phyloP scores from a whole-genome alignment of 2,329 filamentous ascomycete genomes.

The Zymoseptoria ardabiliae region DNA sequence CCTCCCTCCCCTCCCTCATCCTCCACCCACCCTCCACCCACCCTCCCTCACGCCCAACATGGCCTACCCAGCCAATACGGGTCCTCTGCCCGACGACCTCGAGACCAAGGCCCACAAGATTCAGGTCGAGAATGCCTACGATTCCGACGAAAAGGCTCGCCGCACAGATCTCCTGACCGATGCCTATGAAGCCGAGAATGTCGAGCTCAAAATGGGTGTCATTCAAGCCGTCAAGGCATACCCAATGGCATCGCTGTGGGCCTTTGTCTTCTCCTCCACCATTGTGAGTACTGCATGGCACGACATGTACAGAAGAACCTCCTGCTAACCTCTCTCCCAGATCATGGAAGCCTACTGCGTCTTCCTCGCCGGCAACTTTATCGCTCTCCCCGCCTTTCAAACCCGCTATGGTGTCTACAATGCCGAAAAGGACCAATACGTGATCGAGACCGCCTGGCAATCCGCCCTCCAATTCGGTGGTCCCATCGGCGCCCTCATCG shows the following conservation, averaged over 20 bases:
- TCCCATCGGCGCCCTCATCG: conserved; percentile 53
- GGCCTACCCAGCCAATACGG: not conserved
- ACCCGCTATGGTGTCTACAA: conserved; percentile 39
- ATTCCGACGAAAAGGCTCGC: conserved; percentile 18
- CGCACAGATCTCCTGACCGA: conserved; percentile 41
- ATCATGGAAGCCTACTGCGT: conserved; percentile 60
- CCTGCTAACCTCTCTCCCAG: conserved; percentile 31
- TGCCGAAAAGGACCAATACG: conserved; percentile 18
- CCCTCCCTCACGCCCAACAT: not conserved
- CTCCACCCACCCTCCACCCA: no score
- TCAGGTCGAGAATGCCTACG: conserved; percentile 8
- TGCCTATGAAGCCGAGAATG: conserved; percentile 52
- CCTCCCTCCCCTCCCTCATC: not conserved
- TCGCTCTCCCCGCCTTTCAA: conserved; percentile 45
- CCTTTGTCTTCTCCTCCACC: conserved; percentile 49
- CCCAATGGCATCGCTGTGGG: conserved; percentile 49
- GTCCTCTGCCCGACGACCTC: conserved; percentile 1
- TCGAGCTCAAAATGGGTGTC: conserved; percentile 46
- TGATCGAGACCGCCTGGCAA: conserved; percentile 51
- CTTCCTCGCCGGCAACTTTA: conserved; percentile 54
- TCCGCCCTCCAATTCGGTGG: conserved; percentile 50
- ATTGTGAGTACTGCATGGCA: conserved; percentile 39
- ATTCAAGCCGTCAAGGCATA: conserved; percentile 45
- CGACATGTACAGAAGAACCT: conserved; percentile 4
- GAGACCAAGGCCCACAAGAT: conserved; percentile 2